Conservation (phyloP, 306 rosid genomes). For the Lathyrus tuberosus region DNA sequence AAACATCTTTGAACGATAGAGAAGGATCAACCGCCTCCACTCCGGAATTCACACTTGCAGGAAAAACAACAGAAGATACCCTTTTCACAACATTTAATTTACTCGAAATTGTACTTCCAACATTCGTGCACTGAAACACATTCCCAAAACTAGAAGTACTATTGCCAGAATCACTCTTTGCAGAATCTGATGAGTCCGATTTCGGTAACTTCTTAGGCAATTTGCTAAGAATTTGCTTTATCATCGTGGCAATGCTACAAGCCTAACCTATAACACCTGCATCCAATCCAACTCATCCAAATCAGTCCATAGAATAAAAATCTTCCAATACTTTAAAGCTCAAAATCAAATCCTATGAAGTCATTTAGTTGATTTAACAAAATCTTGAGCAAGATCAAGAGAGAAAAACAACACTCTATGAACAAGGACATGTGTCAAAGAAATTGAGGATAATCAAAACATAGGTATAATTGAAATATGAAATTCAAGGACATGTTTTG, state of each 20-base stretch:
- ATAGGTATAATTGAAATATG: background rate
- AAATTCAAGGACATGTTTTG: too few relatives aligned
- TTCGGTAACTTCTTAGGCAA: constrained; percentile 83
- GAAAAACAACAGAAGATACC: constrained; percentile 96
- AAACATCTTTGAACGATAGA: constrained; percentile 89
- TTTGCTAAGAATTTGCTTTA: constrained; percentile 90
- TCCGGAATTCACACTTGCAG: constrained; percentile 78
- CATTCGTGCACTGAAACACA: constrained; percentile 94
- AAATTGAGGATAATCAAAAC: constrained; percentile 14
- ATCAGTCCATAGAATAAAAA: constrained; percentile 24
- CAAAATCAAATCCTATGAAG: constrained; percentile 12
- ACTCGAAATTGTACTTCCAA: constrained; percentile 91
- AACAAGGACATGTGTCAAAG: background rate
- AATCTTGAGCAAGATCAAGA: constrained; percentile 37
- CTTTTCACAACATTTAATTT: constrained; percentile 93
- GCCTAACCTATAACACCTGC: constrained; percentile 44
- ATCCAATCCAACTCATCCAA: constrained; percentile 42
- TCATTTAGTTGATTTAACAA: constrained; percentile 22
- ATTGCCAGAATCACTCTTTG: constrained; percentile 69
- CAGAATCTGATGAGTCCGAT: constrained; percentile 65
- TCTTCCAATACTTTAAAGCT: constrained; percentile 7
- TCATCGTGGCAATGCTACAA: constrained; percentile 61
- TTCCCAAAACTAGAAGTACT: constrained; percentile 63
- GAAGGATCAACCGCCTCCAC: constrained; percentile 86
- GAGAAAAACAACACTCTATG: constrained; percentile 6